Evolutionary conservation across 2,329 filamentous ascomycete genomes (phyloP), one percentile per base, ranked within the genome.

Genomic region (Kalaharituber pfeilii): DNA sequence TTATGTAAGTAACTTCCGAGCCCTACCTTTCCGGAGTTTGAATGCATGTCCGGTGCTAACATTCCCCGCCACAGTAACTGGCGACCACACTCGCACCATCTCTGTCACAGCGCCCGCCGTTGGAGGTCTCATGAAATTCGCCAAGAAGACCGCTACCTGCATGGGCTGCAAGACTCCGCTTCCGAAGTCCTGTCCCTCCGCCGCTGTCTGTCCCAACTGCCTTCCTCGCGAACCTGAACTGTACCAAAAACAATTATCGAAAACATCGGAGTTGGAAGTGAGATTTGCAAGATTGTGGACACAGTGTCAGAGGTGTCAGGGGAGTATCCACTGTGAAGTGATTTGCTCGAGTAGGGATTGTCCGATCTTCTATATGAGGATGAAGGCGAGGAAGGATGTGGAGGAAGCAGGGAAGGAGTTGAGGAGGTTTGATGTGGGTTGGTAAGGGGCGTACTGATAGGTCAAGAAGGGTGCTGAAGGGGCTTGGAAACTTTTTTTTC

Each of bases 311-410:
- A 76, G 91, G 42, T 98, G 91, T 68, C 91, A 98, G 71, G 91
- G 88, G 53, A 95, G 87, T 71, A 84, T 98, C 77, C 91, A 98
- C 71, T 91, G 86, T 68, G 91, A 98, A 69, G 93, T 98, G 53
- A 96, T 98, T 63, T 98, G 91, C 72, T 88, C 83, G 59, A 89
- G 83, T 67, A 84, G 87, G 68, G 91, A 98, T 72, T 98, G 91
- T 67, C 91, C 91, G 1, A 98, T 98, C 65, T 98, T 98, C 69
- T 98, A 98, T 69, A 98, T 98, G 91, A 81, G 91, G 3, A 98
- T 98, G 91, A 98, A 98, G 75, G 89, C 89, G 28, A 94, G 95
- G 77, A 98, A 98, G 74, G 91, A 98, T 67, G 81, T 96, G 36
- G 89, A 96, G 69, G 91, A 98, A 71, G 82, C 82, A 1, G 86